Conservation (phyloP, 2,329 filamentous ascomycete genomes). For the Aspergillus thermomutatus region DNA sequence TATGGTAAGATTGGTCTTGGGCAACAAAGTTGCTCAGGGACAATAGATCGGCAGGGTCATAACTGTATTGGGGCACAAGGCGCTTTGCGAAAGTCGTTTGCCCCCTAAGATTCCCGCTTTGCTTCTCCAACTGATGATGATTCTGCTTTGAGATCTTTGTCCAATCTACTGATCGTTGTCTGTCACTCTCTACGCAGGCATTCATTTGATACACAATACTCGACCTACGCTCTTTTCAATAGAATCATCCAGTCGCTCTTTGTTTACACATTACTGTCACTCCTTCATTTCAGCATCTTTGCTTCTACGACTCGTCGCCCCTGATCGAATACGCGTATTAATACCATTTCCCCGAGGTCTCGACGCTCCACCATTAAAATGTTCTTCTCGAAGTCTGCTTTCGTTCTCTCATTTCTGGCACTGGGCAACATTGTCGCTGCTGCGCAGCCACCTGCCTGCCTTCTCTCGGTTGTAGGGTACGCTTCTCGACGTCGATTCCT, state of each 20-base stretch:
- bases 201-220: constrained; percentile 6
- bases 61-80: constrained; percentile 9
- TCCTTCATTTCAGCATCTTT: not conserved
- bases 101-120: constrained; percentile 15
- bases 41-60: constrained; percentile 8
- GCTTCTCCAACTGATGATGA: constrained; percentile 12
- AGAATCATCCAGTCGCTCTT: constrained; percentile 10
- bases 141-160: constrained; percentile 8
- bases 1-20: not conserved
- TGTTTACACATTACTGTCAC: constrained; percentile 3
- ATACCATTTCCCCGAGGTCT: constrained; percentile 1
- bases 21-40: not conserved
- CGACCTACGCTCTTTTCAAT: constrained; percentile 1
- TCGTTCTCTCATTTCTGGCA: constrained; percentile 45
- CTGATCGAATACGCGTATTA: constrained; percentile 3
- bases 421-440: constrained; percentile 42
- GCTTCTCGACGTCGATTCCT: constrained; percentile 9
- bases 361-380: constrained; percentile 31
- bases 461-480: constrained; percentile 51
- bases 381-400: constrained; percentile 43
- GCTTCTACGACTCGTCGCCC: constrained; percentile 6
- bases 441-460: constrained; percentile 48
- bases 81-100: not conserved
- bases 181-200: constrained; percentile 18
- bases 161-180: constrained; percentile 14